A percentile compares a stretch with the other conserved stretches of the same genome.
These are phyloP conservation scores for Candida takata DNA, from an alignment of 805 yeast species.

Conservation along the genomic window DNA sequence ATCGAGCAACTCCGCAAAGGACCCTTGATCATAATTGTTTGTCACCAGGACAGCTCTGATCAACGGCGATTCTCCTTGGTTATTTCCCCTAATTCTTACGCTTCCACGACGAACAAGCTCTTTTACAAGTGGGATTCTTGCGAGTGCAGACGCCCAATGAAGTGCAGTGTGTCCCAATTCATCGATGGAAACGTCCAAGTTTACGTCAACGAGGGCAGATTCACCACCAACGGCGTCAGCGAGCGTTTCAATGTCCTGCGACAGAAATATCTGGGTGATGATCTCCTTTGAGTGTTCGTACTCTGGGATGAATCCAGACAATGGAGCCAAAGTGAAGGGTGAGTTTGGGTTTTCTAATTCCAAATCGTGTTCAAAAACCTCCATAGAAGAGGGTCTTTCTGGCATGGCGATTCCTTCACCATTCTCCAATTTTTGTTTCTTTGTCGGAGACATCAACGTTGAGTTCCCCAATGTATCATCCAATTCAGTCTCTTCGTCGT, in stretches of 20 bases:
- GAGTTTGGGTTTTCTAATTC: constrained; percentile 34
- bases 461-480: constrained; percentile 4
- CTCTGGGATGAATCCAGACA: constrained; percentile 25
- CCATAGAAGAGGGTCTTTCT: constrained; percentile 8
- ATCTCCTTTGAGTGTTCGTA: constrained; percentile 35
- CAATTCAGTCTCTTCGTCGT: constrained; percentile 20
- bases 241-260: constrained; percentile 29
- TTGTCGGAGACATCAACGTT: constrained; percentile 30
- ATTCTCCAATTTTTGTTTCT: constrained; percentile 24
- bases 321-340: constrained; percentile 45
- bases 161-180: constrained; percentile 89
- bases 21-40: constrained; percentile 70
- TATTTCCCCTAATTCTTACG: constrained; percentile 66
- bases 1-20: constrained; percentile 65
- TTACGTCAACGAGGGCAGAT: constrained; percentile 29
- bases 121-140: constrained; percentile 61
- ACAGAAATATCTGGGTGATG: constrained; percentile 45
- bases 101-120: constrained; percentile 65
- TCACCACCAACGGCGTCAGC: constrained; percentile 27
- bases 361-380: constrained; percentile 31
- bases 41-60: constrained; percentile 80
- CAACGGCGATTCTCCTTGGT: constrained; percentile 81
- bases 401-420: background rate
- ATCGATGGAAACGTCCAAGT: constrained; percentile 83
- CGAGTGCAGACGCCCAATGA: constrained; percentile 95